phyloP scores from a whole-genome alignment of 2,329 filamentous ascomycete species.

The Diaporthe helianthi region DNA sequence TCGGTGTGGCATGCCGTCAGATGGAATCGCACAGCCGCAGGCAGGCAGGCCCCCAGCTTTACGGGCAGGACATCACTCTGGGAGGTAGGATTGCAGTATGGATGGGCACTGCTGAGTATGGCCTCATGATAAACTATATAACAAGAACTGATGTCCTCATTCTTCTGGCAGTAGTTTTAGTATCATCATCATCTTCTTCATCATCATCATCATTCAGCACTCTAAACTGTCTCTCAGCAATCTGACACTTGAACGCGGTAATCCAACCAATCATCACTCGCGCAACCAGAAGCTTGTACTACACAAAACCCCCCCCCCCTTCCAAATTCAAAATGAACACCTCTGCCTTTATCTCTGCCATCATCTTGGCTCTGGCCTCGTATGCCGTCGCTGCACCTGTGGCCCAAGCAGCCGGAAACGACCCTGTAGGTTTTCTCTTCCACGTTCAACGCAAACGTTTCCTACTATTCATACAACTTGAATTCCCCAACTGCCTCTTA shows the following conservation, averaged over 20 bases:
- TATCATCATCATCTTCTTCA: conserved; percentile 12
- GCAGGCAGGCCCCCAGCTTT: conserved; percentile 6
- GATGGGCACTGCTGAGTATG: background rate
- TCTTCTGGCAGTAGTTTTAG: background rate
- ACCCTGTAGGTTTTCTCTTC: background rate
- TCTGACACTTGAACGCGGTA: background rate
- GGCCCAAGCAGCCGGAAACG: background rate
- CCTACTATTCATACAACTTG: too few relatives aligned
- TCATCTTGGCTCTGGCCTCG: conserved; percentile 19
- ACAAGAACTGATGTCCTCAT: background rate
- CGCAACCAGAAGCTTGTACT: background rate
- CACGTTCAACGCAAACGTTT: background rate
- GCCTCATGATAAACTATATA: background rate
- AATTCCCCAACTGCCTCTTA: background rate
- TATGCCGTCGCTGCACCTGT: conserved; percentile 14
- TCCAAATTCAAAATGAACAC: conserved; percentile 24
- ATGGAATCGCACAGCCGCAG: conserved; percentile 25
- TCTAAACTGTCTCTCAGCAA: background rate
- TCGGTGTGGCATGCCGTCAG: conserved; percentile 17
- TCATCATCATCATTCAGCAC: conserved; percentile 11
- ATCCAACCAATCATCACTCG: background rate
- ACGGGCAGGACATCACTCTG: background rate
- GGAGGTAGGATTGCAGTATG: background rate
- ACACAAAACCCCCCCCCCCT: too few relatives aligned
- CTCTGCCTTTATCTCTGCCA: conserved; percentile 22